Percentiles rank a stretch among this genome's conserved stretches.
phyloP scores from a whole-genome alignment of 768 basidiomycete genomes.

The Kwoniella sp. region DNA sequence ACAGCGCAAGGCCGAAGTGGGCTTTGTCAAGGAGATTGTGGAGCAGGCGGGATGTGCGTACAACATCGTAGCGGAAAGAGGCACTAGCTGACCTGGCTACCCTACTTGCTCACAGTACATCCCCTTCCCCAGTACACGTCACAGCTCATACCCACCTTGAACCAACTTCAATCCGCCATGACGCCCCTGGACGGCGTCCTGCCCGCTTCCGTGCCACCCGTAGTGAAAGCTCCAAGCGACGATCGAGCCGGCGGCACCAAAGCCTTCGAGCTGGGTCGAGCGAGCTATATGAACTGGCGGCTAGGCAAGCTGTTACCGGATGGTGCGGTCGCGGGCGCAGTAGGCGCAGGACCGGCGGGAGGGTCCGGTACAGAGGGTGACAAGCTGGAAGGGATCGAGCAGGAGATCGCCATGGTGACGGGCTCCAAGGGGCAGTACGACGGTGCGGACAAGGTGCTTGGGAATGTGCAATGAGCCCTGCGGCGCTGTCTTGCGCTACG shows the following conservation, averaged over 20 bases:
- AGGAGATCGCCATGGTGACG: background rate
- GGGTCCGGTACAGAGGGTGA: background rate
- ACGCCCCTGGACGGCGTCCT: conserved; percentile 55
- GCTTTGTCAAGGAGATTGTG: conserved; percentile 38
- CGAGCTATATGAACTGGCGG: conserved; percentile 76
- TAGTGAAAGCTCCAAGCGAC: no score
- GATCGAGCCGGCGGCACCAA: no score
- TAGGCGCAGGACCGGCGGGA: background rate
- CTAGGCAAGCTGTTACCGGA: conserved; percentile 57
- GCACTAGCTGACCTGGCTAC: background rate
- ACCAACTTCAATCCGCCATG: conserved; percentile 53
- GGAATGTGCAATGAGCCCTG: no score
- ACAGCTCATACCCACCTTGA: conserved; percentile 45
- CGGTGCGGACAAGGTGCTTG: no score
- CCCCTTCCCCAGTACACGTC: conserved; percentile 13
- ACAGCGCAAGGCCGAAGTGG: conserved; percentile 41
- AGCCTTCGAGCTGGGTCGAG: conserved; percentile 70
- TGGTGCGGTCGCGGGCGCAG: background rate
- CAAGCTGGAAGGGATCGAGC: conserved; percentile 22
- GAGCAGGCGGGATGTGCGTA: conserved; percentile 38
- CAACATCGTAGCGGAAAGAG: no score
- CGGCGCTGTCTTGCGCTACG: no score
- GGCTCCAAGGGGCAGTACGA: no score
- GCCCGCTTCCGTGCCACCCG: conserved; percentile 28
- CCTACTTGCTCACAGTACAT: conserved; percentile 20